phyloP scores from a whole-genome alignment of 306 rosid species.

The Quercus suber region DNA sequence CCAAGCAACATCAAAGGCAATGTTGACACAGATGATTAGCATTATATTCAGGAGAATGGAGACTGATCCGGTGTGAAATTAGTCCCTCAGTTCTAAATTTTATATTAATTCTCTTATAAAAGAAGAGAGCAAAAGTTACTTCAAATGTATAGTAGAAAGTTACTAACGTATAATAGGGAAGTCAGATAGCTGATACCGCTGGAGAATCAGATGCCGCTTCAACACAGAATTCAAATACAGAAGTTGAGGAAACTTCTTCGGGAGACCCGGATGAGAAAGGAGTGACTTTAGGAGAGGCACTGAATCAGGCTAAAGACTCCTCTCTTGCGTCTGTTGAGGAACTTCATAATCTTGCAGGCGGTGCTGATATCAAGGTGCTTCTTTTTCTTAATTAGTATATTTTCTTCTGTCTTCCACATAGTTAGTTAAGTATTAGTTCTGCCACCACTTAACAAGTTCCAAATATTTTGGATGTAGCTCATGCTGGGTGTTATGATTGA shows the following conservation, averaged over 20 bases:
- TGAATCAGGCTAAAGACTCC: slow-evolving; percentile 64
- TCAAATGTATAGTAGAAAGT: slow-evolving; percentile 6
- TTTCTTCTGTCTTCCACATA: neutral
- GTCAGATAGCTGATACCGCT: slow-evolving; percentile 61
- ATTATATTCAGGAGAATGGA: slow-evolving; percentile 93
- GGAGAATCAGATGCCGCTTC: slow-evolving; percentile 50
- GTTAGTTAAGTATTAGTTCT: neutral
- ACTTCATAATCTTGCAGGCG: slow-evolving; percentile 94
- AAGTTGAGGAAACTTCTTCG: slow-evolving; percentile 49
- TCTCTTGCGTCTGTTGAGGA: slow-evolving; percentile 90
- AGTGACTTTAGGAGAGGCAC: slow-evolving; percentile 84
- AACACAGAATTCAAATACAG: slow-evolving; percentile 43
- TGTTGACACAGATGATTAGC: slow-evolving; percentile 99
- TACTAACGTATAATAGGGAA: slow-evolving; percentile 27
- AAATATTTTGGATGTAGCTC: neutral
- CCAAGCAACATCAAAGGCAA: slow-evolving; percentile 99
- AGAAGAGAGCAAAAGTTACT: slow-evolving; percentile 9
- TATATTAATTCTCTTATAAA: slow-evolving; percentile 7
- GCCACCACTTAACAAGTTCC: neutral
- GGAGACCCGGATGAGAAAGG: slow-evolving; percentile 67
- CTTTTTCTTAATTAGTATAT: slow-evolving; percentile 14
- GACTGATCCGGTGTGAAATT: slow-evolving; percentile 65
- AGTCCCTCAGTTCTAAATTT: slow-evolving; percentile 16
- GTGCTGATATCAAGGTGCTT: slow-evolving; percentile 94
- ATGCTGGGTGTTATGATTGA: neutral